These are phyloP conservation scores for Dovyalis caffra DNA, from an alignment of 345 rosid species.

Conservation along the genomic window DNA sequence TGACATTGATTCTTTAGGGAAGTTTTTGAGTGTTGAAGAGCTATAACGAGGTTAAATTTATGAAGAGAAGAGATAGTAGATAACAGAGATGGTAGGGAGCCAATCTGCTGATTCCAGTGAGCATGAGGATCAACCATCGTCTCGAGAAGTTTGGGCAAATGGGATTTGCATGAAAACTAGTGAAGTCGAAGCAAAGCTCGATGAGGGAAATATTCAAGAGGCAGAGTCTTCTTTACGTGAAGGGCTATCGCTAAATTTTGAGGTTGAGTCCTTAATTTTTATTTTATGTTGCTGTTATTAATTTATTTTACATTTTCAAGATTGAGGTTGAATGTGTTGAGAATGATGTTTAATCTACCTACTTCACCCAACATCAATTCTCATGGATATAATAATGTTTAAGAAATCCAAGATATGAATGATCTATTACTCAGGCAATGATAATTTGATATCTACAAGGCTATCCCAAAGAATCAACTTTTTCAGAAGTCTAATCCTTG, in stretches of 20 bases:
- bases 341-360: not conserved
- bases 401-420: no score
- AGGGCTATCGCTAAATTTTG: constrained; percentile 80
- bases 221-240: constrained; percentile 92
- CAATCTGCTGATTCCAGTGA: constrained; percentile 41
- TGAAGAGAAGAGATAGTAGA: constrained; percentile 12
- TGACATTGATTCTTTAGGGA: no score
- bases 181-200: constrained; percentile 89
- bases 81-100: constrained; percentile 25
- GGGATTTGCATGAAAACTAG: constrained; percentile 61
- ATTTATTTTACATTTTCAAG: not conserved
- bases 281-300: not conserved
- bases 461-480: not conserved
- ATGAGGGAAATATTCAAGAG: constrained; percentile 84
- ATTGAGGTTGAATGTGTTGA: not conserved
- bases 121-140: constrained; percentile 27
- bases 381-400: no score
- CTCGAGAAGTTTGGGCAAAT: constrained; percentile 62
- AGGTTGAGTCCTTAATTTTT: constrained; percentile 36
- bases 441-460: not conserved
- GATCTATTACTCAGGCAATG: no score
- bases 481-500: not conserved
- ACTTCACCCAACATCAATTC: not conserved
- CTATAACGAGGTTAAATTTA: constrained; percentile 2
- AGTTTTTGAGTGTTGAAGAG: not conserved